Evolutionary conservation across 2,329 filamentous ascomycete genomes (phyloP), one percentile per base, ranked within the genome.

Genomic region (Simplicillium sp.): DNA sequence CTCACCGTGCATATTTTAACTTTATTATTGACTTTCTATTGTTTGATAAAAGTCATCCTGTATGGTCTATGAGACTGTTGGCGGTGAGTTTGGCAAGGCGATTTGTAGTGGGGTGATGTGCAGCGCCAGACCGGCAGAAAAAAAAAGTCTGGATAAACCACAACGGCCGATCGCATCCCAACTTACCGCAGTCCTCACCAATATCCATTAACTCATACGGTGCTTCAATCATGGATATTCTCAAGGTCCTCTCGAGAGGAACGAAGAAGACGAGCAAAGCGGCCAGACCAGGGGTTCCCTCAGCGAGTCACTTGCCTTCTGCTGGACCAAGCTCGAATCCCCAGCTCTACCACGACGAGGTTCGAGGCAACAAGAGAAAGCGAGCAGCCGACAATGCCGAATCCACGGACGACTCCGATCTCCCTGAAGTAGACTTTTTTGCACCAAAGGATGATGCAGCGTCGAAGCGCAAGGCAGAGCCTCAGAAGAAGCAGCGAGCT

Each of bases 171-270:
- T 25, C 20, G 9, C 20, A 25, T 25, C 20, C 9, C 20, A 5
- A 25, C 6, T 9, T 25, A 25, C 20, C 20, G 5, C 20, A 25
- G 6, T 9, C 9, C 20, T 25, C 20, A 25, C 20, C 20, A 25
- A 25, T 25, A 25, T 25, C 20, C 20, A 25, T 25, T 6, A 6
- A 6, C 20, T 25, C 9, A 5, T 9, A 25, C 5, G 6, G 6
- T 25, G 6, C 6, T 25, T 20, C 36, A 25, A 20, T 18, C 14
- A 85, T 85, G 82, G 82, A 88, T 61, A 79, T 87, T 41, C 68
- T 87, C 54, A 86, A 80, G 53, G 65, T 88, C 28, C 66, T 88
- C 44, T 85, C 83, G 29, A 73, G 83, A 38, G 82, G 82, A 43
- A 79, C 77, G 3, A 86, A 84, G 46, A 68, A 68, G 52, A 64